phyloP scores from a whole-genome alignment of 208 protist species.

The Leishmania arabica region DNA sequence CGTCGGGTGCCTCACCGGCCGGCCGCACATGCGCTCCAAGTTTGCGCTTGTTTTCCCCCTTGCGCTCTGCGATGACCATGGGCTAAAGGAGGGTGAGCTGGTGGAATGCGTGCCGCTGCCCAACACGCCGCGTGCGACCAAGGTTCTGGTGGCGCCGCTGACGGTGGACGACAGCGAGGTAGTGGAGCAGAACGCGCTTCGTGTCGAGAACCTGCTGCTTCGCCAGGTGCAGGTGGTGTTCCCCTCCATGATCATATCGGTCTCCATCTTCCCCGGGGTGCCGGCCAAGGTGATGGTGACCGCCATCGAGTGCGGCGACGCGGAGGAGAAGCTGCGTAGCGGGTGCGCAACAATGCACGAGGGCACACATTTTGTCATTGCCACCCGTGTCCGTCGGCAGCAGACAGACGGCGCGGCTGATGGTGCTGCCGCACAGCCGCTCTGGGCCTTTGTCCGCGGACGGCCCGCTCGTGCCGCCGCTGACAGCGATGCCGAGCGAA shows the following conservation, averaged over 20 bases:
- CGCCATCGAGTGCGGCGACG: slow-evolving; percentile 56
- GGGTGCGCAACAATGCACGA: slow-evolving; percentile 82
- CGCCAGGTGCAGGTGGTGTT: slow-evolving; percentile 88
- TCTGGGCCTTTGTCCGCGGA: slow-evolving; percentile 66
- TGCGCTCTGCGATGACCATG: slow-evolving; percentile 55
- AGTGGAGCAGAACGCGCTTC: slow-evolving; percentile 87
- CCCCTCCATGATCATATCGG: slow-evolving; percentile 70
- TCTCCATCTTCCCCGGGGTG: slow-evolving; percentile 66
- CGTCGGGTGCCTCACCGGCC: slow-evolving; percentile 70
- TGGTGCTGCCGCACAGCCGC: slow-evolving; percentile 10
- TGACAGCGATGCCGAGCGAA: not conserved
- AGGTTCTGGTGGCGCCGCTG: slow-evolving; percentile 77
- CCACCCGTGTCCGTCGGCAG: slow-evolving; percentile 56
- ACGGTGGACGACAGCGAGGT: slow-evolving; percentile 93
- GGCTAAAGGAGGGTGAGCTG: slow-evolving; percentile 50
- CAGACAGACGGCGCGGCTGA: slow-evolving; percentile 8
- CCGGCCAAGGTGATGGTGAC: slow-evolving; percentile 67
- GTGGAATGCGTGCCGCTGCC: slow-evolving; percentile 62
- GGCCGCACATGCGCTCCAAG: slow-evolving; percentile 49
- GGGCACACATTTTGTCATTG: slow-evolving; percentile 86
- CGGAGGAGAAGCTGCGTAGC: slow-evolving; percentile 28
- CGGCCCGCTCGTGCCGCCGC: slow-evolving; percentile 14
- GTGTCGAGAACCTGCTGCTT: slow-evolving; percentile 83
- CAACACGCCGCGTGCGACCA: slow-evolving; percentile 46
- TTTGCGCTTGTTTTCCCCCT: slow-evolving; percentile 61